Evolutionary conservation across 495 filamentous ascomycete species (phyloP).

Genomic region (Neurospora hispaniola): DNA sequence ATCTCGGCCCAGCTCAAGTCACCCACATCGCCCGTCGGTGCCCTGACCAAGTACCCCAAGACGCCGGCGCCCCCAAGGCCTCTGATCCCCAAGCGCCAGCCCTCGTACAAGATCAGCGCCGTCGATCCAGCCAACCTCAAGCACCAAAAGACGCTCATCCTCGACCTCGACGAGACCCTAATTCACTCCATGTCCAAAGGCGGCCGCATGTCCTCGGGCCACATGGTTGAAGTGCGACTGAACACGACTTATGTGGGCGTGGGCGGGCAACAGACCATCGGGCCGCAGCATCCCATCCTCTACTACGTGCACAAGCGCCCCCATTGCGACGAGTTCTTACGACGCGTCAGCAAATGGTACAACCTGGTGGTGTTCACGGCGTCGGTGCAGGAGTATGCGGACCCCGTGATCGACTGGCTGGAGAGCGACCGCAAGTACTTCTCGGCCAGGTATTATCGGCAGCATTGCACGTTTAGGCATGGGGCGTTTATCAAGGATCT

Average conservation of each 20-base stretch:
- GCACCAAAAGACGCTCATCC: slow-evolving; percentile 80
- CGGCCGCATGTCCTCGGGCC: slow-evolving; percentile 87
- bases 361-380: slow-evolving; percentile 96
- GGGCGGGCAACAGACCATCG: slow-evolving; percentile 54
- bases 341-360: slow-evolving; percentile 92
- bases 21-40: slow-evolving; percentile 72
- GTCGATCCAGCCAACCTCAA: slow-evolving; percentile 34
- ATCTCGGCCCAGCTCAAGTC: slow-evolving; percentile 63
- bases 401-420: slow-evolving; percentile 98
- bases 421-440: slow-evolving; percentile 96
- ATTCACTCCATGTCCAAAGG: slow-evolving; percentile 97
- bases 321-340: slow-evolving; percentile 91
- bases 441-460: slow-evolving; percentile 79
- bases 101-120: slow-evolving; percentile 54
- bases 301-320: slow-evolving; percentile 99
- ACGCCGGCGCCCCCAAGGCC: slow-evolving; percentile 81
- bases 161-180: slow-evolving; percentile 93
- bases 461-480: slow-evolving; percentile 91
- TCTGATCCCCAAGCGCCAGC: slow-evolving; percentile 73
- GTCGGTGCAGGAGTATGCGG: slow-evolving; percentile 95
- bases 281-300: slow-evolving; percentile 87
- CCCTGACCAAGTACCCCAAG: slow-evolving; percentile 80
- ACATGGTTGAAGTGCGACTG: slow-evolving; percentile 98
- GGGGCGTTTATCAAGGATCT: slow-evolving; percentile 98
- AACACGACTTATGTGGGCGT: slow-evolving; percentile 51